Evolutionary conservation across 73 alveolate species (phyloP).

Genomic region (Paramecium sonneborni): DNA sequence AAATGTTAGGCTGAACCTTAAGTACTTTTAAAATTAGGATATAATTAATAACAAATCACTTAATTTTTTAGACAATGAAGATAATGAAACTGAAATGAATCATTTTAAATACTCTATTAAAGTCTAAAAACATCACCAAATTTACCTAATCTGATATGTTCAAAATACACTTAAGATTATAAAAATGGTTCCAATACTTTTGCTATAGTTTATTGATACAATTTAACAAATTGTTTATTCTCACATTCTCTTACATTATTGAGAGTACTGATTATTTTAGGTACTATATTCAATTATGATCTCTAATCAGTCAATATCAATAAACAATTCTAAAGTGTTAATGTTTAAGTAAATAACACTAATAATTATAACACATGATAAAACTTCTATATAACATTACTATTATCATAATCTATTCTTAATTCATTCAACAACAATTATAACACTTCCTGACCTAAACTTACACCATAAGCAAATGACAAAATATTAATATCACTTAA

Average conservation of each 20-base stretch:
- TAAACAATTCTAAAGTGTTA: conserved; percentile 3
- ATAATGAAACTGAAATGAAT: conserved; percentile 12
- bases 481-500: conserved; percentile 10
- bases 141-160: background rate
- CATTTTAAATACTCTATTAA: background rate
- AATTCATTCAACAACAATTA: background rate
- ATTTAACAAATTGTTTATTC: background rate
- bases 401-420: background rate
- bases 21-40: background rate
- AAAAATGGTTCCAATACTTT: conserved; percentile 35
- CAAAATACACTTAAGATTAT: background rate
- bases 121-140: conserved; percentile 35
- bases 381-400: background rate
- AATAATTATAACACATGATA: background rate
- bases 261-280: background rate
- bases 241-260: background rate
- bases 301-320: conserved; percentile 17
- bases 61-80: background rate
- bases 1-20: background rate
- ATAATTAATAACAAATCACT: background rate
- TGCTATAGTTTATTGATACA: background rate
- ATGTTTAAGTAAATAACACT: background rate
- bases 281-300: background rate
- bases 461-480: conserved; percentile 1
- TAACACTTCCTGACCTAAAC: background rate